Conservation (phyloP, 179 eudicot species). For the Sideroxylon spinosum region DNA sequence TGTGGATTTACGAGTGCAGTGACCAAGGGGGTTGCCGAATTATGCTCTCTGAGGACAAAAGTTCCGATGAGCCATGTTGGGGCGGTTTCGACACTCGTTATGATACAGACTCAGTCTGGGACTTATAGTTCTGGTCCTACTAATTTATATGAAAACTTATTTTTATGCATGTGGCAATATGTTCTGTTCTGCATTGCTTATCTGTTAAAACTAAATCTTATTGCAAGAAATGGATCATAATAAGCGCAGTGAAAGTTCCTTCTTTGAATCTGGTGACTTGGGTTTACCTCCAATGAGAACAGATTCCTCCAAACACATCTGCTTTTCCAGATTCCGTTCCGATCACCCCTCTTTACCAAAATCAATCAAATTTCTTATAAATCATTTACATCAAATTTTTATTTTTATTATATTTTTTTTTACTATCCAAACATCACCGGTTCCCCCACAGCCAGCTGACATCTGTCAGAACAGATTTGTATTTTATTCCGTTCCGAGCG, state of each 20-base stretch:
- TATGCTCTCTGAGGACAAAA: constrained; percentile 52
- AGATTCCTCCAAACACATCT: constrained; percentile 19
- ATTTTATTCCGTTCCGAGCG: constrained; percentile 29
- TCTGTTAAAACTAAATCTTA: not conserved
- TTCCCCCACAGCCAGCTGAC: constrained; percentile 15
- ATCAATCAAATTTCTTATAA: no score
- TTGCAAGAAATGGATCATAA: constrained; percentile 41
- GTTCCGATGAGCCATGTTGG: constrained; percentile 58
- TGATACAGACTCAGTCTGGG: constrained; percentile 63
- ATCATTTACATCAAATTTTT: no score
- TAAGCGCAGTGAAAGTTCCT: constrained; percentile 20
- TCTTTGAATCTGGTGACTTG: constrained; percentile 31
- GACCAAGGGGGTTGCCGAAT: constrained; percentile 42
- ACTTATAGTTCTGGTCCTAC: constrained; percentile 39
- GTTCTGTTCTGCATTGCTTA: constrained; percentile 9
- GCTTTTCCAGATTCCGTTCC: constrained; percentile 58
- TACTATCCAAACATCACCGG: no score
- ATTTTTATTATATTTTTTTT: no score
- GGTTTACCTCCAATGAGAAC: constrained; percentile 36
- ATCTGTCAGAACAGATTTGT: constrained; percentile 20
- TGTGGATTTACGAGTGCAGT: constrained; percentile 36
- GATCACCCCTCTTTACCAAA: constrained; percentile 49
- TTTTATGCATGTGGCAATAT: not conserved
- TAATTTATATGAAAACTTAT: constrained; percentile 43
- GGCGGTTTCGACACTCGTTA: constrained; percentile 61